phyloP scores from a whole-genome alignment of 2,329 filamentous ascomycete species.

The Sclerotinia borealis region DNA sequence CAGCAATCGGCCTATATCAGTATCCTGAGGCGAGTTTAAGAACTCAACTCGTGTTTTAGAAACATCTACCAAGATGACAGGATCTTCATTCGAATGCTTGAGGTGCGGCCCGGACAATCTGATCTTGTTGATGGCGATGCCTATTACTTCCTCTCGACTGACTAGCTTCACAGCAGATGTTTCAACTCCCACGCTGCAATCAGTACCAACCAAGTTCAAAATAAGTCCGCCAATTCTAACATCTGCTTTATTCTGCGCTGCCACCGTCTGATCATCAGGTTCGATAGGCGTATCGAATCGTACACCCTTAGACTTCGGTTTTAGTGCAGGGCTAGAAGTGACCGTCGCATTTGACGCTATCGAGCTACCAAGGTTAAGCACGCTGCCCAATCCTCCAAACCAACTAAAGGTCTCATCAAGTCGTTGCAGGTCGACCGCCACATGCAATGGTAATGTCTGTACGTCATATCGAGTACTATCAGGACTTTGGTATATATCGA shows the following conservation, averaged over 20 bases:
- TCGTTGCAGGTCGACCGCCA: conserved; percentile 71
- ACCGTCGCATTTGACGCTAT: conserved; percentile 67
- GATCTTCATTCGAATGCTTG: conserved; percentile 45
- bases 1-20: conserved; percentile 75
- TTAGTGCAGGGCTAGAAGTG: conserved; percentile 33
- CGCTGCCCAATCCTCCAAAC: conserved; percentile 87
- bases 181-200: conserved; percentile 67
- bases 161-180: conserved; percentile 79
- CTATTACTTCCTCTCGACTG: conserved; percentile 65
- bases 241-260: conserved; percentile 57
- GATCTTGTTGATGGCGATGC: conserved; percentile 69
- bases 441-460: conserved; percentile 67
- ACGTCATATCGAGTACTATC: conserved; percentile 53
- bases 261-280: conserved; percentile 26
- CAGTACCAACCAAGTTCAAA: conserved; percentile 70
- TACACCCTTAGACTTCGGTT: conserved; percentile 48
- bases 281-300: conserved; percentile 47
- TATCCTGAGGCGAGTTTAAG: conserved; percentile 64
- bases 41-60: conserved; percentile 67
- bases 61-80: conserved; percentile 58
- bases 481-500: conserved; percentile 44
- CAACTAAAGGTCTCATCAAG: conserved; percentile 82
- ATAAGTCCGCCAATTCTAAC: conserved; percentile 68
- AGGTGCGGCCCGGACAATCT: conserved; percentile 65
- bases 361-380: conserved; percentile 82